A percentile compares a stretch with the other conserved stretches of the same genome.
Conservation (phyloP, 2,329 filamentous ascomycete genomes). For the Esteya vermicola region DNA sequence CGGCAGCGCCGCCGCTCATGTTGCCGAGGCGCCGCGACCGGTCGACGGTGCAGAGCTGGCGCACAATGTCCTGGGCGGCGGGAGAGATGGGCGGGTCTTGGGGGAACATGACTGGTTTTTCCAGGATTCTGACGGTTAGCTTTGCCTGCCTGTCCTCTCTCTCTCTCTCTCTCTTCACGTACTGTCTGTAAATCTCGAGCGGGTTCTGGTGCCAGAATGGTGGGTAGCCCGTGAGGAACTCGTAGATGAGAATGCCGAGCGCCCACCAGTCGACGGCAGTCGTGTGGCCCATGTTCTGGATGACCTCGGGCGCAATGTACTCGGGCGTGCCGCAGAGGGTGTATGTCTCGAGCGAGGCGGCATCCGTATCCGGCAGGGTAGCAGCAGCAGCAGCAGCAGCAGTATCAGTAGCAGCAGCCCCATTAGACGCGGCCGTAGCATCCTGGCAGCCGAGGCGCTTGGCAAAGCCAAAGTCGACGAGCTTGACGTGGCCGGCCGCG, state of each 20-base stretch:
- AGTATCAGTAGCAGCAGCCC: conserved; percentile 13
- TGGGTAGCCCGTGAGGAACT: conserved; percentile 73
- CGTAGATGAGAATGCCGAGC: conserved; percentile 69
- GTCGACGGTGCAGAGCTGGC: conserved; percentile 63
- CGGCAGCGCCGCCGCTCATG: conserved; percentile 56
- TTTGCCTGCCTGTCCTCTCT: too few relatives aligned
- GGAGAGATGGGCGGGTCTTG: conserved; percentile 48
- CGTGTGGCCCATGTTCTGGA: conserved; percentile 65
- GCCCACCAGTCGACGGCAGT: conserved; percentile 82
- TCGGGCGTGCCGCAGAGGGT: conserved; percentile 75
- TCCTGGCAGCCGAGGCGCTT: conserved; percentile 52
- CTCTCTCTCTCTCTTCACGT: too few relatives aligned
- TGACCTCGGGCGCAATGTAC: conserved; percentile 73
- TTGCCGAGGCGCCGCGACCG: conserved; percentile 67
- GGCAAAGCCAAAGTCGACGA: conserved; percentile 77
- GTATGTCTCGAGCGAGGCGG: conserved; percentile 49
- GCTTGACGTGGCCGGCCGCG: conserved; percentile 62
- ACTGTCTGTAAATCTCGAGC: conserved; percentile 76
- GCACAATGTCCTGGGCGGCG: conserved; percentile 61
- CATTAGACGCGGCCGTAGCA: conserved; percentile 9
- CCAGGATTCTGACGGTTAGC: conserved; percentile 50
- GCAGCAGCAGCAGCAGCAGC: neutral
- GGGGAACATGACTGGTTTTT: conserved; percentile 63
- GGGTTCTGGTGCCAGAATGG: conserved; percentile 81
- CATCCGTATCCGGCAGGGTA: neutral